Evolutionary conservation across 2,329 filamentous ascomycete genomes (phyloP).

Genomic region (Pseudogymnoascus sp.): DNA sequence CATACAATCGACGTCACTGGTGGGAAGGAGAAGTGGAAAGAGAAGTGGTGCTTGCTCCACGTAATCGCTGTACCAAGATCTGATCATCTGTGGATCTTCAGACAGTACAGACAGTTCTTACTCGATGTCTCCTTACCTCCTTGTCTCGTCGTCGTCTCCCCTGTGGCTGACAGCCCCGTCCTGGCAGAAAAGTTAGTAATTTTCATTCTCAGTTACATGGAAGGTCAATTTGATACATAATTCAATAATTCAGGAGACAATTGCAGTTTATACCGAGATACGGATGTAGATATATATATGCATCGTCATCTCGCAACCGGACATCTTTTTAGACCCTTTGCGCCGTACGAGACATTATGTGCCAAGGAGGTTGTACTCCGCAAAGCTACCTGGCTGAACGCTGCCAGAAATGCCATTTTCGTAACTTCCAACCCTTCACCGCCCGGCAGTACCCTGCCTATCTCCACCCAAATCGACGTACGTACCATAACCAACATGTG

Average conservation of each 20-base stretch:
- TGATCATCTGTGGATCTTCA: slow-evolving; percentile 7
- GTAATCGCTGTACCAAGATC: slow-evolving; percentile 3
- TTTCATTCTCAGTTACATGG: not conserved
- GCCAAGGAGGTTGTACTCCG: not conserved
- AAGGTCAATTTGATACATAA: not conserved
- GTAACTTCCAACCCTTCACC: not conserved
- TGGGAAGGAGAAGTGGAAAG: slow-evolving; percentile 1
- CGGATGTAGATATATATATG: not conserved
- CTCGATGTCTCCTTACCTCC: not conserved
- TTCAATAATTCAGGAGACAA: not conserved
- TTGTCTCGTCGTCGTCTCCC: not conserved
- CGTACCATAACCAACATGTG: not conserved
- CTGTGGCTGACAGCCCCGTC: not conserved
- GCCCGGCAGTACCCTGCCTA: not conserved
- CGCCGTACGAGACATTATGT: not conserved
- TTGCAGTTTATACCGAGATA: not conserved
- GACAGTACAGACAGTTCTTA: not conserved
- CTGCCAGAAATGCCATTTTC: not conserved
- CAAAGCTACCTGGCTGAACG: not conserved
- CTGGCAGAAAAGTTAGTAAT: not conserved
- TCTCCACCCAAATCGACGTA: not conserved
- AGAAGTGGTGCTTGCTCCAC: slow-evolving; percentile 4
- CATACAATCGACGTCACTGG: not conserved
- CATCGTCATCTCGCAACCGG: slow-evolving; percentile 3
- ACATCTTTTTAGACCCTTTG: not conserved